These are phyloP conservation scores for Areca catechu DNA, from an alignment of 176 grass and related monocot genomes.

Conservation along the genomic window DNA sequence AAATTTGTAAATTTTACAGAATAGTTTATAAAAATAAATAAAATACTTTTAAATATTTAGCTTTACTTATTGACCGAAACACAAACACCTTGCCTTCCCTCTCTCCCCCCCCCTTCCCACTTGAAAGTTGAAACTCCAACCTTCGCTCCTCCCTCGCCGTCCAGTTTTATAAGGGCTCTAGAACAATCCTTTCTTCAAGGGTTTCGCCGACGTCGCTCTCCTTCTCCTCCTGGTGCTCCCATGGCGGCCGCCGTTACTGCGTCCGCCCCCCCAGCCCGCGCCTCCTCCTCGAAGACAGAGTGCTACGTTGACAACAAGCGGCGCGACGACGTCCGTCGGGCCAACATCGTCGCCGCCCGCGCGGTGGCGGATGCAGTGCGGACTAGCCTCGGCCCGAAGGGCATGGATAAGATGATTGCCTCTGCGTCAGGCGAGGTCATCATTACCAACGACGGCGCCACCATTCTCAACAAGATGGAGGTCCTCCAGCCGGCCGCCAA, in stretches of 20 bases:
- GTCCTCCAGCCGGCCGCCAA: conserved; percentile 72
- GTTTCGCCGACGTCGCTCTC: not conserved
- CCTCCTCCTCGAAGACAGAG: conserved; percentile 42
- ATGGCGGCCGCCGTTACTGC: conserved; percentile 25
- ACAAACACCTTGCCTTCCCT: no score
- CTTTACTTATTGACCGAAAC: no score
- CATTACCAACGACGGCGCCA: conserved; percentile 82
- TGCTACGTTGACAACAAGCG: conserved; percentile 77
- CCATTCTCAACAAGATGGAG: conserved; percentile 71
- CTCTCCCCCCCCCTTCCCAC: no score
- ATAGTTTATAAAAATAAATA: no score
- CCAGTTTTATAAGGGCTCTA: no score
- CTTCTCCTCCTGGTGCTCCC: not conserved
- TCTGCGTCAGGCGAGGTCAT: conserved; percentile 53
- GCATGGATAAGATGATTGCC: conserved; percentile 90
- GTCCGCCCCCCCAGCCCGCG: conserved; percentile 8
- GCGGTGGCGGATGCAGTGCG: conserved; percentile 69
- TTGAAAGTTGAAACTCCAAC: no score
- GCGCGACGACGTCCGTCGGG: conserved; percentile 69
- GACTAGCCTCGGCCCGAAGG: conserved; percentile 68
- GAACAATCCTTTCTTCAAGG: not conserved
- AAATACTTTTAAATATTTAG: no score
- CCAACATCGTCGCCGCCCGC: conserved; percentile 57
- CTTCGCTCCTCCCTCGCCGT: no score
- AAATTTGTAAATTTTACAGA: no score